phyloP scores from a whole-genome alignment of 1,284 basidiomycete species.

The Fistulina hepatica region DNA sequence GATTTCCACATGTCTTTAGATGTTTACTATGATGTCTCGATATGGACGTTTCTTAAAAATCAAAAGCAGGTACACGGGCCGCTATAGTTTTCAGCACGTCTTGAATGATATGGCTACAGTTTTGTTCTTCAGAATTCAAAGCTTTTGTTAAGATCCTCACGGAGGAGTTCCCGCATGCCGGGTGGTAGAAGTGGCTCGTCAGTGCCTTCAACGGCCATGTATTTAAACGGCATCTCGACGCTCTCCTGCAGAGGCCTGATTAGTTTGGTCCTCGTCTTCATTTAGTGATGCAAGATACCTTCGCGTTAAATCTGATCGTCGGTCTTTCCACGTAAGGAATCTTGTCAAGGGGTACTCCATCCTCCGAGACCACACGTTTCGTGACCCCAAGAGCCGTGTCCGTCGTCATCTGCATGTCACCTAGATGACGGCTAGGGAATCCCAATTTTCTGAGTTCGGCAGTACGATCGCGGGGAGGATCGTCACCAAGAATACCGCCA shows the following conservation, averaged over 20 bases:
- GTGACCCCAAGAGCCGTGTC: slow-evolving; percentile 94
- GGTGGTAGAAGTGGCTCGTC: slow-evolving; percentile 68
- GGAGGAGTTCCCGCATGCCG: slow-evolving; percentile 79
- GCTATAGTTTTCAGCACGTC: too few relatives aligned
- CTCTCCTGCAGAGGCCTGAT: slow-evolving; percentile 44
- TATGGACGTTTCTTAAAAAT: too few relatives aligned
- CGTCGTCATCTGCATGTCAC: slow-evolving; percentile 92
- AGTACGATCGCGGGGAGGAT: slow-evolving; percentile 84
- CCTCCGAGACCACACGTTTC: slow-evolving; percentile 80
- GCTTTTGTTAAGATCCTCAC: slow-evolving; percentile 77
- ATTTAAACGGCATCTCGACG: slow-evolving; percentile 92
- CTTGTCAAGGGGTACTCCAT: slow-evolving; percentile 54
- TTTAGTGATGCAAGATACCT: slow-evolving; percentile 10
- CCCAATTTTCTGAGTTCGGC: slow-evolving; percentile 78
- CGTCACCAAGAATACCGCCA: slow-evolving; percentile 73
- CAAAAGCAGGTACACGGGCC: too few relatives aligned
- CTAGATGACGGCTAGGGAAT: slow-evolving; percentile 78
- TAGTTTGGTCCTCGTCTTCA: slow-evolving; percentile 9
- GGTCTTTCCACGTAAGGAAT: slow-evolving; percentile 81
- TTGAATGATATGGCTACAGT: too few relatives aligned
- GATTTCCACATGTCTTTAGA: too few relatives aligned
- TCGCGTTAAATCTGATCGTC: slow-evolving; percentile 71
- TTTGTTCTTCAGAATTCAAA: slow-evolving; percentile 61
- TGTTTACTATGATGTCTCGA: too few relatives aligned
- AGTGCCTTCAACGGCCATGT: slow-evolving; percentile 43